Evolutionary conservation across 139 green algal species (phyloP).

Genomic region (Microglena sp.): DNA sequence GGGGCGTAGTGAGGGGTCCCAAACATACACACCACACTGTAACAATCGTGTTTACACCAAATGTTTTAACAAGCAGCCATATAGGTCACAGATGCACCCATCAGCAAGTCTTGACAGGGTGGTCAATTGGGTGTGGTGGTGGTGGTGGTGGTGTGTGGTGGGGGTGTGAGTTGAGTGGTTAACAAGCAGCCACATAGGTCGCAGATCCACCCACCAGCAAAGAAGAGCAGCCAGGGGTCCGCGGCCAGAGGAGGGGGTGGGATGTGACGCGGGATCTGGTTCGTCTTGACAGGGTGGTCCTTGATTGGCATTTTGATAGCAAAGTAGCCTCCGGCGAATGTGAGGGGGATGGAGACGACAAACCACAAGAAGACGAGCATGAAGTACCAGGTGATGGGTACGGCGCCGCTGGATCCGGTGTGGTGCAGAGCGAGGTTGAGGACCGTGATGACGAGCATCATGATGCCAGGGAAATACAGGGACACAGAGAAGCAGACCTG

Average conservation of each 20-base stretch:
- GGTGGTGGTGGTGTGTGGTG: too few relatives aligned
- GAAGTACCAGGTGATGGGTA: constrained; percentile 84
- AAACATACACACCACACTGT: too few relatives aligned
- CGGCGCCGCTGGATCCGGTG: constrained; percentile 62
- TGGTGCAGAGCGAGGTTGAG: constrained; percentile 76
- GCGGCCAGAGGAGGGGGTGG: constrained; percentile 62
- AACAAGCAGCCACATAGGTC: too few relatives aligned
- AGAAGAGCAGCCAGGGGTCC: constrained; percentile 71
- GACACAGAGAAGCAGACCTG: constrained; percentile 30
- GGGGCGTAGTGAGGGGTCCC: too few relatives aligned
- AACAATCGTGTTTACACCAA: too few relatives aligned
- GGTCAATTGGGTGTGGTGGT: too few relatives aligned
- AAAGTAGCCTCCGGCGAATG: constrained; percentile 48
- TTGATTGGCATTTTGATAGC: constrained; percentile 38
- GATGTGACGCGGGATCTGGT: constrained; percentile 83
- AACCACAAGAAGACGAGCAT: constrained; percentile 82
- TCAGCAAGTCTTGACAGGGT: too few relatives aligned
- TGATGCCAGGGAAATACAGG: constrained; percentile 79
- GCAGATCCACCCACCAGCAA: constrained; percentile 35
- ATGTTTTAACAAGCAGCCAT: too few relatives aligned
- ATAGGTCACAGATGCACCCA: too few relatives aligned
- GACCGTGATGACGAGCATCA: constrained; percentile 58
- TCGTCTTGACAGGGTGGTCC: constrained; percentile 59
- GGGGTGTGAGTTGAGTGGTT: too few relatives aligned
- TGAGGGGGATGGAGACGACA: constrained; percentile 74